phyloP scores from a whole-genome alignment of 2,329 filamentous ascomycete species.

The Magnaporthiopsis incrustans region DNA sequence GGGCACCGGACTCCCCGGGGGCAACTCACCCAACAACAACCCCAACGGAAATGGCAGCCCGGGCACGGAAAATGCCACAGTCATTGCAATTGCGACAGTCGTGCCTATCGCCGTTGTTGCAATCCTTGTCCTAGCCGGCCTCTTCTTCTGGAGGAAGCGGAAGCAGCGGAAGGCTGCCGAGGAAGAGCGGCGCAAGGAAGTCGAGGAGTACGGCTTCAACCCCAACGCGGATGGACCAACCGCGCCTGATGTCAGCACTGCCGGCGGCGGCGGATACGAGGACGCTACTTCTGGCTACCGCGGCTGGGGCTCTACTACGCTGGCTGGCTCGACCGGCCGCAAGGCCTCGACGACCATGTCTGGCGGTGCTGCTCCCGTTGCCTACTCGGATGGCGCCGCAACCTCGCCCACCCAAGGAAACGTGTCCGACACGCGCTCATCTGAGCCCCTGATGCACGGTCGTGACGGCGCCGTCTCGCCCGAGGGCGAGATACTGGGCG shows the following conservation, averaged over 20 bases:
- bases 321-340: conserved; percentile 59
- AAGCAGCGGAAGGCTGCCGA: conserved; percentile 79
- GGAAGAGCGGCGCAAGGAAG: conserved; percentile 87
- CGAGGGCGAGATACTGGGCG: conserved; percentile 78
- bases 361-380: conserved; percentile 56
- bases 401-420: conserved; percentile 56
- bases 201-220: conserved; percentile 95
- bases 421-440: conserved; percentile 61
- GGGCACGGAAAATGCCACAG: conserved; percentile 54
- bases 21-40: conserved; percentile 17
- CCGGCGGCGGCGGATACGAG: conserved; percentile 54
- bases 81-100: conserved; percentile 86
- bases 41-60: conserved; percentile 23
- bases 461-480: conserved; percentile 41
- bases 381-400: conserved; percentile 61
- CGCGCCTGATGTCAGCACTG: conserved; percentile 40
- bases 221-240: conserved; percentile 84
- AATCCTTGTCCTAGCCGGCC: conserved; percentile 63
- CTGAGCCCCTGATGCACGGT: conserved; percentile 50
- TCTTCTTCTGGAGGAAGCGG: conserved; percentile 83
- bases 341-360: conserved; percentile 89
- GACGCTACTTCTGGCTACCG: conserved; percentile 75
- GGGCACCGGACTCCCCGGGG: conserved; percentile 9
- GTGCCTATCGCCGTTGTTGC: conserved; percentile 87
- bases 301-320: conserved; percentile 81